Percentiles rank a stretch among this genome's conserved stretches.
These are phyloP conservation scores for Tricholoma furcatifolium DNA, from an alignment of 768 basidiomycete genomes.

Conservation along the genomic window DNA sequence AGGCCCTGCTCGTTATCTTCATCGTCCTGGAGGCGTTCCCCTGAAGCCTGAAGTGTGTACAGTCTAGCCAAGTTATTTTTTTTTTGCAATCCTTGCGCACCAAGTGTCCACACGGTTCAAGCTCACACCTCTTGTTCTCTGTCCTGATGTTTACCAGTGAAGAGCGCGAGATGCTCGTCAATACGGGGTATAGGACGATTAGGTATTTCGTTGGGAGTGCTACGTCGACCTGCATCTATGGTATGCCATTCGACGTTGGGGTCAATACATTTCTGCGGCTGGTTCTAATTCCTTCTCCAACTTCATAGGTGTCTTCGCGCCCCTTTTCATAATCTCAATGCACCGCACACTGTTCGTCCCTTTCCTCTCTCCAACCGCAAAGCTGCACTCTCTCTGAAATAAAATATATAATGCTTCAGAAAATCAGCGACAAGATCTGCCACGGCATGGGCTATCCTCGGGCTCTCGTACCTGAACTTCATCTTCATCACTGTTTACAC, in stretches of 20 bases:
- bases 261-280: background rate
- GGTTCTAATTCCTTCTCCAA: background rate
- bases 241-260: background rate
- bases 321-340: background rate
- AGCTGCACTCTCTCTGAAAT: background rate
- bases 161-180: background rate
- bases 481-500: background rate
- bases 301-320: background rate
- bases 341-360: background rate
- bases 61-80: no score
- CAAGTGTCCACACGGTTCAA: no score
- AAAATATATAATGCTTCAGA: background rate
- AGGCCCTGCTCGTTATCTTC: no score
- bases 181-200: background rate
- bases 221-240: background rate
- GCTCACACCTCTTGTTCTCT: background rate
- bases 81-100: no score
- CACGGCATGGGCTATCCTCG: background rate
- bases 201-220: background rate
- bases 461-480: background rate
- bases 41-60: no score
- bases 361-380: no score
- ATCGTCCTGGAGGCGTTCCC: no score
- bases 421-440: background rate
- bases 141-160: background rate